Percentiles rank a stretch among this genome's conserved stretches.
phyloP scores from a whole-genome alignment of 108 stramenopile genomes.

The Pseudonitzschia pungens region DNA sequence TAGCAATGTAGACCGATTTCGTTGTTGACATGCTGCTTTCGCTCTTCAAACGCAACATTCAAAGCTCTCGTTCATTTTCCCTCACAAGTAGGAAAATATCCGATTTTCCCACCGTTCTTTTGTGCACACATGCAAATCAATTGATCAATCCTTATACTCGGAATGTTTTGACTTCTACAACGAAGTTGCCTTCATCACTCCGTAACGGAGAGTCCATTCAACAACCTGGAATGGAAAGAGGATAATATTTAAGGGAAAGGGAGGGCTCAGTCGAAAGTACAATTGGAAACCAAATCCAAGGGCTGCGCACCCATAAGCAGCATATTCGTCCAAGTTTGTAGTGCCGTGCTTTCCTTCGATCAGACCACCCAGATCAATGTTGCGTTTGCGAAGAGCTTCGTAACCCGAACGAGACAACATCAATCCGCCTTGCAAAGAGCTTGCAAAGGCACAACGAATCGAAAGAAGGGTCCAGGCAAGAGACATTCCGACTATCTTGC shows the following conservation, averaged over 20 bases:
- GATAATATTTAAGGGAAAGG: constrained; percentile 87
- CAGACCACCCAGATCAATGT: constrained; percentile 45
- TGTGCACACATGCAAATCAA: not conserved
- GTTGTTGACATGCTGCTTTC: too few relatives aligned
- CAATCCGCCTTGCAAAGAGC: constrained; percentile 85
- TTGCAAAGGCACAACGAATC: constrained; percentile 84
- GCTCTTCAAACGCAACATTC: too few relatives aligned
- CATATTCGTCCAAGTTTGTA: constrained; percentile 76
- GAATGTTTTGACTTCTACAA: not conserved
- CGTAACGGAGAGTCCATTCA: constrained; percentile 42
- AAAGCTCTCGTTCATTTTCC: too few relatives aligned
- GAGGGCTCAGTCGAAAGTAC: constrained; percentile 62
- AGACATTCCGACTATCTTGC: constrained; percentile 78
- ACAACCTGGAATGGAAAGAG: constrained; percentile 69
- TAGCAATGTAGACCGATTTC: too few relatives aligned
- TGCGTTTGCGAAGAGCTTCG: constrained; percentile 33
- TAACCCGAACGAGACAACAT: constrained; percentile 83
- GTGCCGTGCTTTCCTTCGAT: constrained; percentile 64
- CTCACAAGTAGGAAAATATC: too few relatives aligned
- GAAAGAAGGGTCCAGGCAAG: constrained; percentile 92
- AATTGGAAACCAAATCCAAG: constrained; percentile 88
- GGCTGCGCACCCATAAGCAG: constrained; percentile 82
- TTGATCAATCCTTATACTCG: not conserved
- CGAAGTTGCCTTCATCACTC: constrained; percentile 1
- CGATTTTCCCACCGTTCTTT: too few relatives aligned